A percentile compares a stretch with the other conserved stretches of the same genome.
These are phyloP conservation scores for Leptographium flavum DNA, from an alignment of 2,329 filamentous ascomycete genomes.

Conservation along the genomic window DNA sequence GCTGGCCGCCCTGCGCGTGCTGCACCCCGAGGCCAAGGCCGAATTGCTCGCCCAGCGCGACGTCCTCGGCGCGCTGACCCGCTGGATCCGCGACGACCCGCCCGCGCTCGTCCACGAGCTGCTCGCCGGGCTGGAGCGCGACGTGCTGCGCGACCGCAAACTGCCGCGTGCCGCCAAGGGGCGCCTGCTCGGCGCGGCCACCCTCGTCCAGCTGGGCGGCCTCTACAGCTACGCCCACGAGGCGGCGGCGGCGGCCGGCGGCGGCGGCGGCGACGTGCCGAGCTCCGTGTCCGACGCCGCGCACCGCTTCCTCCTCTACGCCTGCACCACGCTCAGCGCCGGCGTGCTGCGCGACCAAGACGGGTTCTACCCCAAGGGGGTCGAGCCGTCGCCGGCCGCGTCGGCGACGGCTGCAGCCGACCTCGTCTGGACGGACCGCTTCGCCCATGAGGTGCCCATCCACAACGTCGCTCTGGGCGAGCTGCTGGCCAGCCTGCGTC, in stretches of 20 bases:
- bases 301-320: conserved; percentile 59
- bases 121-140: conserved; percentile 51
- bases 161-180: conserved; percentile 63
- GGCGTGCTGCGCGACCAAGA: conserved; percentile 64
- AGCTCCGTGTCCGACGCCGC: conserved; percentile 47
- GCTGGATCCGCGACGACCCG: conserved; percentile 64
- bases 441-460: conserved; percentile 52
- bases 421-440: conserved; percentile 55
- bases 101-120: conserved; percentile 63
- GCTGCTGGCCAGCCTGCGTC: conserved; percentile 65
- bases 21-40: conserved; percentile 62
- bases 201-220: conserved; percentile 55
- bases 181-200: conserved; percentile 59
- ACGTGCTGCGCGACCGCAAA: conserved; percentile 61
- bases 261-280: conserved; percentile 16
- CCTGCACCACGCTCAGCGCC: conserved; percentile 59
- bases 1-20: conserved; percentile 62
- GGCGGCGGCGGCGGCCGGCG: conserved; percentile 40
- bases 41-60: conserved; percentile 72
- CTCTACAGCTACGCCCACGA: conserved; percentile 52
- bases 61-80: conserved; percentile 56
- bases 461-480: conserved; percentile 68
- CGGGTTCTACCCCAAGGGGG: conserved; percentile 70
- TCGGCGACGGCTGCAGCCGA: conserved; percentile 37
- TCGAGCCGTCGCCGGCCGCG: conserved; percentile 27